phyloP scores from a whole-genome alignment of 2,329 filamentous ascomycete genomes.

The Botryotinia narcissicola region DNA sequence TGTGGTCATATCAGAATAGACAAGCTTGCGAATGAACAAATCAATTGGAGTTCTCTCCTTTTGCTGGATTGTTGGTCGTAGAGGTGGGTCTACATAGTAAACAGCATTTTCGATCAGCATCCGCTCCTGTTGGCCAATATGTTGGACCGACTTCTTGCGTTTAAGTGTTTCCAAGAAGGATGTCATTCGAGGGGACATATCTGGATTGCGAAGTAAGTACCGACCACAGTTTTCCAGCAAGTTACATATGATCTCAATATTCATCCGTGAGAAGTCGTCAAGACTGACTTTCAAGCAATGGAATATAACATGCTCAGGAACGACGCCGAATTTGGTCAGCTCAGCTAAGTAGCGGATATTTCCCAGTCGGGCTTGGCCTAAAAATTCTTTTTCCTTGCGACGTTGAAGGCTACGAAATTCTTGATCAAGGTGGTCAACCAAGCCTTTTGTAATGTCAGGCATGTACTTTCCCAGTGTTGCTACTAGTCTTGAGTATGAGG shows the following conservation, averaged over 20 bases:
- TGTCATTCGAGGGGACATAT: constrained; percentile 88
- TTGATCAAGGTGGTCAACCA: constrained; percentile 90
- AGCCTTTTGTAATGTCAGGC: constrained; percentile 85
- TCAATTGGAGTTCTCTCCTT: constrained; percentile 95
- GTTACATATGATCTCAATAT: constrained; percentile 97
- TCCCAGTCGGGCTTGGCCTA: constrained; percentile 87
- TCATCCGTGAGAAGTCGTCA: constrained; percentile 97
- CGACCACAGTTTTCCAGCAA: constrained; percentile 94
- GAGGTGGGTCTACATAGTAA: constrained; percentile 95
- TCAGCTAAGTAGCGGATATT: constrained; percentile 98
- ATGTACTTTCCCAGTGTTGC: constrained; percentile 93
- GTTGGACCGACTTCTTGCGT: constrained; percentile 92
- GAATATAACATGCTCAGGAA: constrained; percentile 97
- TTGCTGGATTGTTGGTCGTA: constrained; percentile 89
- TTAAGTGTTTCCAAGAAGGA: constrained; percentile 93
- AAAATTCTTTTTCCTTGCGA: constrained; percentile 95
- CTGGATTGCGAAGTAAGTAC: constrained; percentile 86
- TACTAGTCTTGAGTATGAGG: constrained; percentile 86
- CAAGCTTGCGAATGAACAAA: constrained; percentile 84
- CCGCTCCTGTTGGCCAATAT: constrained; percentile 90
- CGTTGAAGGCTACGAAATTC: constrained; percentile 96
- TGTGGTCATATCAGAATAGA: constrained; percentile 93
- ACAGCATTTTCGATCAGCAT: constrained; percentile 99
- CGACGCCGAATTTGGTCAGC: constrained; percentile 95
- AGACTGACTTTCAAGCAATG: constrained; percentile 97